These are phyloP conservation scores for Tuber magnatum DNA, from an alignment of 495 filamentous ascomycete species.

Conservation along the genomic window DNA sequence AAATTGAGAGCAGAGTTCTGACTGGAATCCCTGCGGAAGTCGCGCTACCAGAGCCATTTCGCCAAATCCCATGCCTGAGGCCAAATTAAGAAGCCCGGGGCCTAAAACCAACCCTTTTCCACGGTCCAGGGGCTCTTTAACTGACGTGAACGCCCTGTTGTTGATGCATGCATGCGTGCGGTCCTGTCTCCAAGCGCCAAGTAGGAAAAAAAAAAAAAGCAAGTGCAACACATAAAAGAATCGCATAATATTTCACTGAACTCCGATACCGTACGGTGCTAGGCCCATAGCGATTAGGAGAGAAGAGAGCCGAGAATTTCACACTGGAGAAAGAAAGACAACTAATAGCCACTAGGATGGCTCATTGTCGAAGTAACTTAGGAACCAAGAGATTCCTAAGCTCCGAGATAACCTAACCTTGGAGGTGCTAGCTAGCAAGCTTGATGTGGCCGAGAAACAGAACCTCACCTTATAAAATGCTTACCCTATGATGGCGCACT, in stretches of 20 bases:
- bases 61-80: not conserved
- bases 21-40: not conserved
- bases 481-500: not conserved
- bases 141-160: not conserved
- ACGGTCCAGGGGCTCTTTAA: not conserved
- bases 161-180: not conserved
- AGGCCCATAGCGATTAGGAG: not conserved
- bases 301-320: not conserved
- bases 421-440: not conserved
- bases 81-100: not conserved
- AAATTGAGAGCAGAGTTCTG: not conserved
- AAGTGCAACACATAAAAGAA: not conserved
- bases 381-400: not conserved
- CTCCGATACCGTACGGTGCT: not conserved
- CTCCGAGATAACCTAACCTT: not conserved
- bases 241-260: not conserved
- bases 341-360: not conserved
- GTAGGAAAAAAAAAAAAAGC: not conserved
- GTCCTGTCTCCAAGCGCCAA: not conserved
- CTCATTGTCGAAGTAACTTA: not conserved
- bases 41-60: not conserved
- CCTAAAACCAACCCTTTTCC: not conserved
- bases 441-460: not conserved
- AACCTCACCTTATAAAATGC: not conserved
- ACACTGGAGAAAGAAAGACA: not conserved